phyloP scores from a whole-genome alignment of 2,329 filamentous ascomycete genomes.

The Cordyceps farinosa region DNA sequence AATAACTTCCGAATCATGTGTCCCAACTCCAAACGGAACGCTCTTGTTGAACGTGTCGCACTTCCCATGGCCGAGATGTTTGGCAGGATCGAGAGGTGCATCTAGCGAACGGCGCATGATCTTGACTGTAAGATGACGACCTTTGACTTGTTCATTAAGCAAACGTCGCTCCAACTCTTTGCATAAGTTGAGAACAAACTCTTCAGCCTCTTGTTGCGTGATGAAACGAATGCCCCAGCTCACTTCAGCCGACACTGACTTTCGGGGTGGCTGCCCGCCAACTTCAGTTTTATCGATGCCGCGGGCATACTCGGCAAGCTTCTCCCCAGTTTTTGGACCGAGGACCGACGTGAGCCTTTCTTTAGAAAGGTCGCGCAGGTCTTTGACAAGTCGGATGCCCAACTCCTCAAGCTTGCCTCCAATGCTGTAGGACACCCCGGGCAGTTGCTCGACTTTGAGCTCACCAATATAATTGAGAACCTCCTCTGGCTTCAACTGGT shows the following conservation, averaged over 20 bases:
- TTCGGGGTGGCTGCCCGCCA: constrained; percentile 78
- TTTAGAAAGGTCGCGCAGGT: constrained; percentile 72
- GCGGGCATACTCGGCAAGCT: constrained; percentile 82
- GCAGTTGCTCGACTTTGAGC: constrained; percentile 75
- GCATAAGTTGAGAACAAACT: constrained; percentile 82
- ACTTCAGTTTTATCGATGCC: constrained; percentile 86
- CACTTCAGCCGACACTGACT: constrained; percentile 94
- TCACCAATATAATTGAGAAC: constrained; percentile 72
- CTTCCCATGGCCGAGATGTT: constrained; percentile 91
- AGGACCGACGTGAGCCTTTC: constrained; percentile 70
- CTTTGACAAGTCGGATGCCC: constrained; percentile 75
- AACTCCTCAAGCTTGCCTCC: constrained; percentile 84
- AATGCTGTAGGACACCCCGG: constrained; percentile 89
- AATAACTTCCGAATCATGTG: constrained; percentile 67
- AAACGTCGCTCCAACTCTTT: constrained; percentile 79
- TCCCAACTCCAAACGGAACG: constrained; percentile 75
- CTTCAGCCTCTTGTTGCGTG: constrained; percentile 86
- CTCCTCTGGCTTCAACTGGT: constrained; percentile 79
- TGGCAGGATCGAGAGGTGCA: constrained; percentile 85
- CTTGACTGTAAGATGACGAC: constrained; percentile 86
- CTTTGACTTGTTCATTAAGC: constrained; percentile 78
- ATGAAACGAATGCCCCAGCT: constrained; percentile 98
- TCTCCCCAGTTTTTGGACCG: constrained; percentile 90
- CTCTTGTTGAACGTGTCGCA: constrained; percentile 96
- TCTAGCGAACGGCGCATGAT: constrained; percentile 85